phyloP scores from a whole-genome alignment of 2,329 filamentous ascomycete species.

The Epichloe uncinata region DNA sequence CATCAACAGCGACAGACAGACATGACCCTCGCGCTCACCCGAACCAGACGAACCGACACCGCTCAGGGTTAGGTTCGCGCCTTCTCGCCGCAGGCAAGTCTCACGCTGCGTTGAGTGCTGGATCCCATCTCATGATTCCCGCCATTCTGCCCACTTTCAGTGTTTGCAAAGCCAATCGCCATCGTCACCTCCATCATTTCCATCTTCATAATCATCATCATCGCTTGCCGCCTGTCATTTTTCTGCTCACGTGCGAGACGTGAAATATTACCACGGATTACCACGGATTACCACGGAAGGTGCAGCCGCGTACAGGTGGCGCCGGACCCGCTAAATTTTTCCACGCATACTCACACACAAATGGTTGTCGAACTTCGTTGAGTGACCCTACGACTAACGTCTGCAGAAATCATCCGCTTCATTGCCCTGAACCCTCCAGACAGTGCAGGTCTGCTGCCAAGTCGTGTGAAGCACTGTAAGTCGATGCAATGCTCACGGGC shows the following conservation, averaged over 20 bases:
- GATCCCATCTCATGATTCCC: no score
- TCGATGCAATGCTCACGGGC: not conserved
- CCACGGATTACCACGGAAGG: not conserved
- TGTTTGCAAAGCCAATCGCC: not conserved
- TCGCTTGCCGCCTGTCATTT: no score
- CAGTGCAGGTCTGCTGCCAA: not conserved
- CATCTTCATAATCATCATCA: not conserved
- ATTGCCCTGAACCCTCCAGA: not conserved
- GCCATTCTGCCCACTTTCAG: not conserved
- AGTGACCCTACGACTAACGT: constrained; percentile 6
- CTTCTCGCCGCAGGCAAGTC: not conserved
- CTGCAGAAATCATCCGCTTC: constrained; percentile 8
- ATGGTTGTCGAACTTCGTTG: not conserved
- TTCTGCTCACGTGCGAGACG: not conserved
- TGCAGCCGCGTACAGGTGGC: not conserved
- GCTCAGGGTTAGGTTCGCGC: not conserved
- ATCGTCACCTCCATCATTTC: not conserved
- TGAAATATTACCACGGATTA: not conserved
- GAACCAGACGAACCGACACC: not conserved
- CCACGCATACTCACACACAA: not conserved
- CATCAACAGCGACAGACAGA: not conserved
- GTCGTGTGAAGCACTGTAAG: not conserved
- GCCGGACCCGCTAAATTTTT: constrained; percentile 1
- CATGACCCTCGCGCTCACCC: not conserved
- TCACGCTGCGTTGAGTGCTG: not conserved